Conservation (phyloP, 345 rosid genomes). For the Punica granatum region DNA sequence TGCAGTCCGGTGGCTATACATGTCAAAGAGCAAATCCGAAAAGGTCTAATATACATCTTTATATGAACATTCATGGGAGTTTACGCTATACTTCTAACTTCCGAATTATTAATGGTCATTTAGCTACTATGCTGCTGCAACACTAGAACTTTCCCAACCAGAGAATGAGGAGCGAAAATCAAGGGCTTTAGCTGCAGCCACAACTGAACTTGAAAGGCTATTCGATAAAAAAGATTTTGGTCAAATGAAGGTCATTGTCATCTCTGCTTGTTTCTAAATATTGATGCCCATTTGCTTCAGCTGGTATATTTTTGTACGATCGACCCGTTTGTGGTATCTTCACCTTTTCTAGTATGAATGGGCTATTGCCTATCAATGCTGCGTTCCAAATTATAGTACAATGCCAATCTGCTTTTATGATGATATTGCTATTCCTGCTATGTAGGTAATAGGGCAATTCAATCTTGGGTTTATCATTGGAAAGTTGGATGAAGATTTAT, state of each 20-base stretch:
- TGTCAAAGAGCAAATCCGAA: slow-evolving; percentile 34
- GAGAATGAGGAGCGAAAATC: slow-evolving; percentile 78
- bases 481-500: slow-evolving; percentile 78
- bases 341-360: background rate
- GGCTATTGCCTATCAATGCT: background rate
- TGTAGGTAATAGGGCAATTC: slow-evolving; percentile 90
- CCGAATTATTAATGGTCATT: slow-evolving; percentile 10
- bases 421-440: slow-evolving; percentile 3
- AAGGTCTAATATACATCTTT: slow-evolving; percentile 20
- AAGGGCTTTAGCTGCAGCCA: slow-evolving; percentile 79
- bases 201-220: slow-evolving; percentile 77
- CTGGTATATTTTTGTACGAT: background rate
- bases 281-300: background rate
- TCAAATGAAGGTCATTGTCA: slow-evolving; percentile 70
- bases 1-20: slow-evolving; percentile 27
- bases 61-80: background rate
- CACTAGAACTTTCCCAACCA: slow-evolving; percentile 73
- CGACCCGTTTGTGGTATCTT: background rate
- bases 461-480: slow-evolving; percentile 97
- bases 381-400: background rate
- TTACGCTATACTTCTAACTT: slow-evolving; percentile 9
- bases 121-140: slow-evolving; percentile 81
- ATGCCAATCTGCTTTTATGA: background rate
- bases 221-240: slow-evolving; percentile 82
- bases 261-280: slow-evolving; percentile 3